Conservation (phyloP, 73 alveolate species). For the Blepharisma japonicum region DNA sequence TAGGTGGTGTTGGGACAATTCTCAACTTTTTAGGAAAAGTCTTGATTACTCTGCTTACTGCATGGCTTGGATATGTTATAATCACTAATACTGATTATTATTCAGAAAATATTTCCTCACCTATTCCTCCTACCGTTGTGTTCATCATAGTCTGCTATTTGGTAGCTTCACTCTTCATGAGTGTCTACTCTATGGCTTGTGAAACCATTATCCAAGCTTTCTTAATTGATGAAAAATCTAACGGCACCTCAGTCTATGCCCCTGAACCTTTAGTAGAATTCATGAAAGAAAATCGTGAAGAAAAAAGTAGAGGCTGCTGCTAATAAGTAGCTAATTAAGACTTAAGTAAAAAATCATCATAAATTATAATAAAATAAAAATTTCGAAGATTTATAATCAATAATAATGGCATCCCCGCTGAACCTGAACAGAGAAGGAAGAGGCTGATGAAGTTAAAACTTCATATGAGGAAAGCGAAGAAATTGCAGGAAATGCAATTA, state of each 20-base stretch:
- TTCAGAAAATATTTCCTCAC: conserved; percentile 71
- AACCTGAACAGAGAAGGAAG: not conserved
- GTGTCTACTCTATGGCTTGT: conserved; percentile 83
- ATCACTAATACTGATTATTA: conserved; percentile 65
- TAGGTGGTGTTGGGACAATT: conserved; percentile 77
- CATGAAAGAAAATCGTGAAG: conserved; percentile 6
- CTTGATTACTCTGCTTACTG: conserved; percentile 66
- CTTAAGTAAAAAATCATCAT: no score
- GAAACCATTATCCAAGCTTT: conserved; percentile 87
- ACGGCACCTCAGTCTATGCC: conserved; percentile 18
- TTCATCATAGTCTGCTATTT: conserved; percentile 74
- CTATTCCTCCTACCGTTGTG: conserved; percentile 78
- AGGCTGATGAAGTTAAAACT: not conserved
- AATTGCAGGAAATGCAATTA: not conserved
- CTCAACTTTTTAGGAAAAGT: conserved; percentile 85
- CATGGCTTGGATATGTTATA: conserved; percentile 77
- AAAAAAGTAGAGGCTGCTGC: not conserved
- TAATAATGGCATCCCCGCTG: not conserved
- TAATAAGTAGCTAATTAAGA: no score
- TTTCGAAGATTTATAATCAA: no score
- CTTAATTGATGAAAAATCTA: conserved; percentile 60
- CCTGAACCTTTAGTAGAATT: conserved; percentile 20
- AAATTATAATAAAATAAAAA: no score
- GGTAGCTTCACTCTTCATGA: conserved; percentile 79
- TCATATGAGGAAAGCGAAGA: not conserved